These are phyloP conservation scores for Trametes pubescens DNA, from an alignment of 1,284 basidiomycete species.

Conservation along the genomic window DNA sequence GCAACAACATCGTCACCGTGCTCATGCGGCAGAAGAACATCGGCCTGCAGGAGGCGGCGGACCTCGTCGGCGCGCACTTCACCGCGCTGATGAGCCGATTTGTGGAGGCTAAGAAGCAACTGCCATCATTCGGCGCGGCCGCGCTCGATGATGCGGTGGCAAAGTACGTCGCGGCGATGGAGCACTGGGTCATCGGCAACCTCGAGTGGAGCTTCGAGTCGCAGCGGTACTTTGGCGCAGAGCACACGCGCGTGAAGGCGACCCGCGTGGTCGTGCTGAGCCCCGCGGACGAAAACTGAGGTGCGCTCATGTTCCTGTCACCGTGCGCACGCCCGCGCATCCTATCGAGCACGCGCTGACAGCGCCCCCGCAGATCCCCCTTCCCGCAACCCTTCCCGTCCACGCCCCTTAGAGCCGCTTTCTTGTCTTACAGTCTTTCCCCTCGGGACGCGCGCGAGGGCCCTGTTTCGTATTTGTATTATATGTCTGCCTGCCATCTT, in stretches of 20 bases:
- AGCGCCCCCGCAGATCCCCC: not conserved
- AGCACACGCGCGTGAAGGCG: constrained; percentile 37
- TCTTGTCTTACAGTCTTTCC: constrained; percentile 6
- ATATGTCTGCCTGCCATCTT: not conserved
- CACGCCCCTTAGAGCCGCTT: not conserved
- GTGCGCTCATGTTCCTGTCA: too few species aligned
- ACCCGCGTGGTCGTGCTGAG: constrained; percentile 36
- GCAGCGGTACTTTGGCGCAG: constrained; percentile 47
- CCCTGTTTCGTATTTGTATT: not conserved
- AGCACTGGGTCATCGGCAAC: constrained; percentile 49
- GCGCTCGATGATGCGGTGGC: constrained; percentile 43
- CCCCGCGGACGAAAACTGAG: constrained; percentile 21
- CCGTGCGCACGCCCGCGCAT: not conserved
- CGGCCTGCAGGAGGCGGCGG: constrained; percentile 46
- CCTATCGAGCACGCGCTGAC: constrained; percentile 8
- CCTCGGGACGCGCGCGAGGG: not conserved
- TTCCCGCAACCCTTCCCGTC: too few species aligned
- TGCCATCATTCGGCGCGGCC: constrained; percentile 44
- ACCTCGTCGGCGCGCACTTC: constrained; percentile 46
- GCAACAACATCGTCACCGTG: constrained; percentile 52
- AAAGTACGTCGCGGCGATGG: constrained; percentile 46
- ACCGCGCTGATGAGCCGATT: constrained; percentile 43
- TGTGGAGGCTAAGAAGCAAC: constrained; percentile 36
- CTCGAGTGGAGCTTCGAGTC: constrained; percentile 52
- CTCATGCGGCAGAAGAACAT: constrained; percentile 47